Conservation (phyloP, 331 rosid species). For the Stylosanthes scabra region DNA sequence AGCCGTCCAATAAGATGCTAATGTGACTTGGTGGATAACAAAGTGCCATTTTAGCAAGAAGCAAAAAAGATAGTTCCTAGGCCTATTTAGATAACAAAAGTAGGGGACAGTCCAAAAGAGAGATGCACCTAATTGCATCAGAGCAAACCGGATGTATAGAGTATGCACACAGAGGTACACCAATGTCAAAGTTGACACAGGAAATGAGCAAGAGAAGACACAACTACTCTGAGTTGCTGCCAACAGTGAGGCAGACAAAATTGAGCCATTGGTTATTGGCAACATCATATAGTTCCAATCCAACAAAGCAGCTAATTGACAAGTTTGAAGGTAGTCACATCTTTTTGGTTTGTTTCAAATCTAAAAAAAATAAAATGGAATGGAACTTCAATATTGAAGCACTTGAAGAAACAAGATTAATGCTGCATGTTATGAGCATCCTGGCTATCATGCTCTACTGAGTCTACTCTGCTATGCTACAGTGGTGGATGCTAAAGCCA, state of each 20-base stretch:
- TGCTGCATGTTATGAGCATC: neutral
- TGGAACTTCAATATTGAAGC: neutral
- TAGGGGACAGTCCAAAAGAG: neutral
- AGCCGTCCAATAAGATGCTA: constrained; percentile 16
- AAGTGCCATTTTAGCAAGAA: constrained; percentile 15
- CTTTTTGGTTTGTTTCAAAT: neutral
- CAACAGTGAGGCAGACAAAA: constrained; percentile 4
- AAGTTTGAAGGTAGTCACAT: neutral
- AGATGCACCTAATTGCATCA: neutral
- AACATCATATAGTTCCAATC: constrained; percentile 11
- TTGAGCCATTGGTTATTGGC: neutral
- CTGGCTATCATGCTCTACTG: neutral
- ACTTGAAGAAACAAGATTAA: neutral
- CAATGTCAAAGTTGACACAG: neutral
- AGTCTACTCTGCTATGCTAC: neutral
- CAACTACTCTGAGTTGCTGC: constrained; percentile 9
- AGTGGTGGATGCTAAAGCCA: constrained; percentile 13
- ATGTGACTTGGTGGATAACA: neutral
- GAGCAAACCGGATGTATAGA: neutral
- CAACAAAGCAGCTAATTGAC: constrained; percentile 1
- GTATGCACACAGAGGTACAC: neutral
- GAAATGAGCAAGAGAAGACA: neutral
- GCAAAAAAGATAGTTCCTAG: neutral
- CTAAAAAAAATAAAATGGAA: neutral
- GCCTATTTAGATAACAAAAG: neutral